Evolutionary conservation across 768 basidiomycete species (phyloP).

Genomic region (Gelatoporia subvermispora): DNA sequence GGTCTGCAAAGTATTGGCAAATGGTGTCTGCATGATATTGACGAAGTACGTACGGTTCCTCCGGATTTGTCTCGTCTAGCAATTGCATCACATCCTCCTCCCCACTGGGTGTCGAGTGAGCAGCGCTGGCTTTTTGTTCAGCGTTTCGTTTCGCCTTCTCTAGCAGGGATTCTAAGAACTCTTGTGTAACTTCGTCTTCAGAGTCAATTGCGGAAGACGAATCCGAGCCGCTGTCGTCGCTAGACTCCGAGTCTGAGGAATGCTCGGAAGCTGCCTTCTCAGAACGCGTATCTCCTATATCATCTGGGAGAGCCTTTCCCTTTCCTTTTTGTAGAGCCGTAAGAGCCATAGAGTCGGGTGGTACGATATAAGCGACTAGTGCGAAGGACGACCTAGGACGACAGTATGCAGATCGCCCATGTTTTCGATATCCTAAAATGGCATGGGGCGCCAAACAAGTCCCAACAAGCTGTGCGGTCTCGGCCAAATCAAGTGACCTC

Average conservation of each 20-base stretch:
- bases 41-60: slow-evolving; percentile 12
- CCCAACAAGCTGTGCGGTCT: slow-evolving; percentile 1
- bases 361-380: background rate
- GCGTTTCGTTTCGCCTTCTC: slow-evolving; percentile 56
- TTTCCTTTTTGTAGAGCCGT: slow-evolving; percentile 37
- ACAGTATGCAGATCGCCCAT: no score
- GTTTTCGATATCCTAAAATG: no score
- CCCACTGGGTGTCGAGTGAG: slow-evolving; percentile 14
- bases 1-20: slow-evolving; percentile 31
- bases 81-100: slow-evolving; percentile 58
- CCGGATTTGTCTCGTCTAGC: slow-evolving; percentile 9
- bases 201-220: slow-evolving; percentile 26
- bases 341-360: slow-evolving; percentile 6
- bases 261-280: slow-evolving; percentile 6
- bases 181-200: slow-evolving; percentile 48
- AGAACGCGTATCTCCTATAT: background rate
- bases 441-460: slow-evolving; percentile 3
- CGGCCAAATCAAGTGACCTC: no score
- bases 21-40: slow-evolving; percentile 26
- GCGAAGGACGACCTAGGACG: no score
- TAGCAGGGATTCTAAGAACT: slow-evolving; percentile 59
- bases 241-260: slow-evolving; percentile 30
- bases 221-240: slow-evolving; percentile 30
- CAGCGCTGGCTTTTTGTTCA: slow-evolving; percentile 14
- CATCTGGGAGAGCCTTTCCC: slow-evolving; percentile 26